Base-by-base conservation (phyloP, 805 yeast species). In the Candida piceae region DNA sequence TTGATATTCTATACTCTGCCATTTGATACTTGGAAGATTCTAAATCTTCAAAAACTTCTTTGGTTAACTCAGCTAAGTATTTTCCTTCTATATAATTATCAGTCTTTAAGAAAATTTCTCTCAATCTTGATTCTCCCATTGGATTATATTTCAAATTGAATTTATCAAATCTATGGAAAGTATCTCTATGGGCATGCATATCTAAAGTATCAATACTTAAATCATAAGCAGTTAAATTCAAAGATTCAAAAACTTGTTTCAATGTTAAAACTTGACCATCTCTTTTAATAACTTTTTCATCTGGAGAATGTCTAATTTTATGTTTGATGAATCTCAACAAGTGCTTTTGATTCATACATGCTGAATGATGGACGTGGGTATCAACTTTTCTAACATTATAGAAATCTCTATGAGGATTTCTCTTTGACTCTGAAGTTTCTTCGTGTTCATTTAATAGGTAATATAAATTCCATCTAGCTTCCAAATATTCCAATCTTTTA, bases 341-440 rank as follows among this genome's bases (percentile, higher is more conserved):
- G 65, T 93, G 99, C 63, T 93, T 93, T 64, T 93, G 98, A 55
- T 94, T 94, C 97, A 94, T 94, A 62, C 97, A 89, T 9, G 99
- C 99, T 8, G 96, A 85, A 60, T 94, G 98, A 60, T 93, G 99
- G 51, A 93, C 96, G 70, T 93, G 99, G 15, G 97, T 93, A 57
- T 90, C 98, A 26, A 93, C 97, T 59, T 90, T 90, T 65, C 97
- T 78, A 30, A 88, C 96, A 54, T 90, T 90, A 65, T 90, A 90
- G 57, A 90, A 93, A 62, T 90, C 99, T 60, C 99, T 79, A 59
- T 93, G 99, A 4, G 97, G 97, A 48, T 89, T 89, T 42, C 79
- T 76, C 62, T 93, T 93, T 8, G 95, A 81, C 45, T 85, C 93
- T 13, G 89, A 79, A 15, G 82, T 83, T 60, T 93, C 99, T 55